Percentiles rank a stretch among this genome's conserved stretches.
Evolutionary conservation across 1,284 basidiomycete genomes (phyloP).

Genomic region (Leccinum cinnamomeum): DNA sequence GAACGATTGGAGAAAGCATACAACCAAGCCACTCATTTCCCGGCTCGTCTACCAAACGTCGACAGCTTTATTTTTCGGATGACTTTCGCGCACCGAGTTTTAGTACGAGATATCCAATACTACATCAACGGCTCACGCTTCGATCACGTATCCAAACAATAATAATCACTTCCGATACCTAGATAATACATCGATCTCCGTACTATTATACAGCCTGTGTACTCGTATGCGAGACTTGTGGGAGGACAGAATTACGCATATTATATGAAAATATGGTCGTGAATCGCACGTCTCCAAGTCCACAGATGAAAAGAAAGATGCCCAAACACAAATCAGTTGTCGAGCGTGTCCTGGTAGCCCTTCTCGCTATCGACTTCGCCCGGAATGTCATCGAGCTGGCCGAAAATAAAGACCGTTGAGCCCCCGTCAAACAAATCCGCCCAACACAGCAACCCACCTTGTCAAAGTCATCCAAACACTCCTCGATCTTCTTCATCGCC

Average conservation of each 20-base stretch:
- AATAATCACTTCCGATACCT: not conserved
- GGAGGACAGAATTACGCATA: not conserved
- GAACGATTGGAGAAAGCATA: no score
- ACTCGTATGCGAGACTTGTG: slow-evolving; percentile 5
- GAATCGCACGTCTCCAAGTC: not conserved
- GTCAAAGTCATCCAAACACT: slow-evolving; percentile 83
- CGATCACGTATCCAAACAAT: not conserved
- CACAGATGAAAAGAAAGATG: not conserved
- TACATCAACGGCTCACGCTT: no score
- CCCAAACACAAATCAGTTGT: slow-evolving; percentile 25
- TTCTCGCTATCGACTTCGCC: slow-evolving; percentile 64
- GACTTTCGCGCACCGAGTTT: no score
- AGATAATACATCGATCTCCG: slow-evolving; percentile 3
- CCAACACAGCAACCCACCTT: slow-evolving; percentile 45
- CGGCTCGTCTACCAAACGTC: no score
- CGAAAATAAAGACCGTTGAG: not conserved
- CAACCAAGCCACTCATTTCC: no score
- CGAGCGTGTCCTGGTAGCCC: slow-evolving; percentile 47
- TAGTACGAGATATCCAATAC: no score
- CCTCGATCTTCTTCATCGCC: slow-evolving; percentile 75
- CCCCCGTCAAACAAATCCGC: not conserved
- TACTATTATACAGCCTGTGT: slow-evolving; percentile 13
- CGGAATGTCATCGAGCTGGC: slow-evolving; percentile 68
- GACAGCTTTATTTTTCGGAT: no score
- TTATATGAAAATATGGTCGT: not conserved